Percentiles rank a stretch among this genome's conserved stretches.
These are phyloP conservation scores for Elsinoe perseae DNA, from an alignment of 2,329 filamentous ascomycete genomes.

Conservation along the genomic window DNA sequence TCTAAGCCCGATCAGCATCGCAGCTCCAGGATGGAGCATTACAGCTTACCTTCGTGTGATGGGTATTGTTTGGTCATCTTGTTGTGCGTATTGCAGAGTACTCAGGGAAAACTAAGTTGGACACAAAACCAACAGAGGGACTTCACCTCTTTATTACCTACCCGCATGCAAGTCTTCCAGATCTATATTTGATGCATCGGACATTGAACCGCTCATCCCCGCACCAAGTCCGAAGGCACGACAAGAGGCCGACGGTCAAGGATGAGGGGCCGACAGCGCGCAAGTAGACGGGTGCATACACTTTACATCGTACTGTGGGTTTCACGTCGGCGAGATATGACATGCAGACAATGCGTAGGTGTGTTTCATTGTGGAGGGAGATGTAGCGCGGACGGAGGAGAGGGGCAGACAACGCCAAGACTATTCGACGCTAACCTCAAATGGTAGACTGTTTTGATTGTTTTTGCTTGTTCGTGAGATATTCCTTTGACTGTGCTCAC, in stretches of 20 bases:
- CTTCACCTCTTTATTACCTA: not conserved
- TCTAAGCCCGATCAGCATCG: conserved; percentile 29
- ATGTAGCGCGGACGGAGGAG: not conserved
- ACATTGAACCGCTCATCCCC: conserved; percentile 7
- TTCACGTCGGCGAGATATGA: too few species aligned
- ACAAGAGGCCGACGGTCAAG: not conserved
- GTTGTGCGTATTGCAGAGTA: not conserved
- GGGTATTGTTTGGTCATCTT: conserved; percentile 13
- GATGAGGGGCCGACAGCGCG: not conserved
- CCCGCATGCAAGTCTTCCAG: not conserved
- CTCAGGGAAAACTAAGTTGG: not conserved
- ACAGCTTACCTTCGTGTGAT: conserved; percentile 18
- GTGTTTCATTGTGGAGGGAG: too few species aligned
- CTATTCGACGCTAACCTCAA: not conserved
- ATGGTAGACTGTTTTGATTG: conserved; percentile 13
- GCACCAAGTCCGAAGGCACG: conserved; percentile 8
- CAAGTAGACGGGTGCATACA: too few species aligned
- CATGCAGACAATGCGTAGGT: too few species aligned
- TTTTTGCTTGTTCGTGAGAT: not conserved
- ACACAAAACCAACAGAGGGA: not conserved
- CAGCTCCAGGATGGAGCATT: too few species aligned
- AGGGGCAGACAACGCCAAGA: conserved; percentile 1
- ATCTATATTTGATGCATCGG: conserved; percentile 5
- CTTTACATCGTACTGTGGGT: too few species aligned
- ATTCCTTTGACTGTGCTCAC: not conserved